These are phyloP conservation scores for Diplodia mutila DNA, from an alignment of 2,329 filamentous ascomycete genomes.

Conservation along the genomic window DNA sequence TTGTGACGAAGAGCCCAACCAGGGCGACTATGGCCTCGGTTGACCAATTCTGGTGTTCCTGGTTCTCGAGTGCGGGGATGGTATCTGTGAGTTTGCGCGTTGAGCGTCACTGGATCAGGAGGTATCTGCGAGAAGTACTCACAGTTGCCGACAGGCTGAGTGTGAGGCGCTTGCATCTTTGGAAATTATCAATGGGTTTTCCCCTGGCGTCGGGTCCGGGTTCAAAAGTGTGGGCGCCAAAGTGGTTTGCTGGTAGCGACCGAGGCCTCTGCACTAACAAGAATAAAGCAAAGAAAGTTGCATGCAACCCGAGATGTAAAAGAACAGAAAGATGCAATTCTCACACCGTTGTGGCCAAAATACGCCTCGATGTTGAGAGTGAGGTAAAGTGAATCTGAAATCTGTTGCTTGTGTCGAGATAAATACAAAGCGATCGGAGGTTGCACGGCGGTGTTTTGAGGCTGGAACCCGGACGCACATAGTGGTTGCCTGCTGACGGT, in stretches of 20 bases:
- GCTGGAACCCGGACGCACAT: background rate
- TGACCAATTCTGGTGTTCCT: background rate
- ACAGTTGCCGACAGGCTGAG: background rate
- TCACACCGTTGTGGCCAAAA: too few relatives aligned
- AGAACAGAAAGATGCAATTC: too few relatives aligned
- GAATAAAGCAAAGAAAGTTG: background rate
- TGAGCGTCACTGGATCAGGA: background rate
- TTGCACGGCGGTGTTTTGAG: too few relatives aligned
- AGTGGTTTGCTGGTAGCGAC: background rate
- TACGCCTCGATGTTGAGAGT: too few relatives aligned
- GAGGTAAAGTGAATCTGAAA: too few relatives aligned
- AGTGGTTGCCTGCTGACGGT: background rate
- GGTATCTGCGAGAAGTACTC: background rate
- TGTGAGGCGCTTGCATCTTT: background rate
- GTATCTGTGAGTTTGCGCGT: background rate
- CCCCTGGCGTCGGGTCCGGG: background rate
- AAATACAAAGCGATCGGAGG: too few relatives aligned
- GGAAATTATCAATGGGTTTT: too few relatives aligned
- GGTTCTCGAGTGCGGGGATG: background rate
- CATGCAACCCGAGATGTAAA: too few relatives aligned
- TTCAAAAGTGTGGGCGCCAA: background rate
- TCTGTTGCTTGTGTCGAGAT: too few relatives aligned
- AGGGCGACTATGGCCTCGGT: background rate
- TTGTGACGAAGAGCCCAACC: background rate
- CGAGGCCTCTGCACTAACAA: background rate